phyloP scores from a whole-genome alignment of 306 rosid genomes.

The Pyrus betulifolia region DNA sequence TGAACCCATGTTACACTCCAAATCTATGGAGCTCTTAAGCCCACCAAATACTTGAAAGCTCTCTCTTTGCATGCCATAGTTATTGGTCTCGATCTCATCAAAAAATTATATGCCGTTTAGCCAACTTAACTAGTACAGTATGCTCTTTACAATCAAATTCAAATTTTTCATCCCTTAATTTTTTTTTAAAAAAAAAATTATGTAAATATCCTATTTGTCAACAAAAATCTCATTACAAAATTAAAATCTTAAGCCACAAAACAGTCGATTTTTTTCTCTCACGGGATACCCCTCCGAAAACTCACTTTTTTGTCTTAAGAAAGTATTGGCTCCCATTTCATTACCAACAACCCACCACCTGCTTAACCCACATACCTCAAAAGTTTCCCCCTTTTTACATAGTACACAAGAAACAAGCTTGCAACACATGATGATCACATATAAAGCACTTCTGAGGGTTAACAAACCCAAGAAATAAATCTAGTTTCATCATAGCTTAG shows the following conservation, averaged over 20 bases:
- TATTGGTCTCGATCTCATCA: neutral
- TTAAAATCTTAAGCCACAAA: neutral
- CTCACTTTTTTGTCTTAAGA: conserved; percentile 1
- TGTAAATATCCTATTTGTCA: too few relatives aligned
- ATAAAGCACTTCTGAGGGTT: neutral
- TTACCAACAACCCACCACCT: conserved; percentile 17
- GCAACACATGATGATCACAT: neutral
- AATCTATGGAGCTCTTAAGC: neutral
- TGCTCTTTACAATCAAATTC: too few relatives aligned
- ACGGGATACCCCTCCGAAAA: conserved; percentile 29
- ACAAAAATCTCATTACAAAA: too few relatives aligned
- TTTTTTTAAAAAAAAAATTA: too few relatives aligned
- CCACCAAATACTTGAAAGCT: neutral
- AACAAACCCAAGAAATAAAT: neutral
- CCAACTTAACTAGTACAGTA: too few relatives aligned
- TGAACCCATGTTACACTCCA: too few relatives aligned
- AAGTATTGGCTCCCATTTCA: conserved; percentile 27
- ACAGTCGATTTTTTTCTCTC: conserved; percentile 4
- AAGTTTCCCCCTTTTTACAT: conserved; percentile 3
- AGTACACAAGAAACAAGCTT: neutral
- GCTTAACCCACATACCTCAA: neutral
- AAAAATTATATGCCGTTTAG: rapidly evolving
- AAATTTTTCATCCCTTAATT: too few relatives aligned
- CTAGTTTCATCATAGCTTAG: neutral
- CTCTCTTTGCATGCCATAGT: neutral